Percentiles rank a stretch among this genome's conserved stretches.
phyloP scores from a whole-genome alignment of 805 yeast genomes.

The Candida pini region DNA sequence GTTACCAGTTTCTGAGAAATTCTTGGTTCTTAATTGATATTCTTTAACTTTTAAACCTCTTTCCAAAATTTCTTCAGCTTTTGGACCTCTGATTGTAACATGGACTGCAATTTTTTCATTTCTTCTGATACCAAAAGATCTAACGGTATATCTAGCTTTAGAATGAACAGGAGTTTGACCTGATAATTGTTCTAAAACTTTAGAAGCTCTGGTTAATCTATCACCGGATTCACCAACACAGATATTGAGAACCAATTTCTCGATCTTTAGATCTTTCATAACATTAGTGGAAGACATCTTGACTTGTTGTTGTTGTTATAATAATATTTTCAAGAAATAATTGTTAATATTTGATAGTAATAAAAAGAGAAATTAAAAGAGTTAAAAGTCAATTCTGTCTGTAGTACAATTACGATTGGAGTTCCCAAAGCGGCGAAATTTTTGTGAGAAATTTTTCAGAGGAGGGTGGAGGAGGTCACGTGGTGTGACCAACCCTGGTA shows the following conservation, averaged over 20 bases:
- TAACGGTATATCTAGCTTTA: constrained; percentile 99
- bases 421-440: too few species aligned
- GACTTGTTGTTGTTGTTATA: background rate
- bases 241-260: constrained; percentile 98
- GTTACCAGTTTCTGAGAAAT: constrained; percentile 99
- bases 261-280: constrained; percentile 99
- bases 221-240: constrained; percentile 99
- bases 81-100: constrained; percentile 99
- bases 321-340: too few species aligned
- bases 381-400: background rate
- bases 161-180: constrained; percentile 99
- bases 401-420: too few species aligned
- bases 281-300: constrained; percentile 62
- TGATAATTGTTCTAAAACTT: constrained; percentile 98
- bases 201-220: constrained; percentile 99
- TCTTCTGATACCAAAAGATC: constrained; percentile 99
- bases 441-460: background rate
- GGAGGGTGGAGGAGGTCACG: background rate
- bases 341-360: background rate
- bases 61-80: constrained; percentile 98
- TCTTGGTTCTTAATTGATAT: constrained; percentile 89
- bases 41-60: constrained; percentile 99
- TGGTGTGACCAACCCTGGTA: background rate
- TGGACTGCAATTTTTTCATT: constrained; percentile 99
- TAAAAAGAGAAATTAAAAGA: background rate